Base-by-base conservation (phyloP, 495 filamentous ascomycete species). In the Podospora sp. region DNA sequence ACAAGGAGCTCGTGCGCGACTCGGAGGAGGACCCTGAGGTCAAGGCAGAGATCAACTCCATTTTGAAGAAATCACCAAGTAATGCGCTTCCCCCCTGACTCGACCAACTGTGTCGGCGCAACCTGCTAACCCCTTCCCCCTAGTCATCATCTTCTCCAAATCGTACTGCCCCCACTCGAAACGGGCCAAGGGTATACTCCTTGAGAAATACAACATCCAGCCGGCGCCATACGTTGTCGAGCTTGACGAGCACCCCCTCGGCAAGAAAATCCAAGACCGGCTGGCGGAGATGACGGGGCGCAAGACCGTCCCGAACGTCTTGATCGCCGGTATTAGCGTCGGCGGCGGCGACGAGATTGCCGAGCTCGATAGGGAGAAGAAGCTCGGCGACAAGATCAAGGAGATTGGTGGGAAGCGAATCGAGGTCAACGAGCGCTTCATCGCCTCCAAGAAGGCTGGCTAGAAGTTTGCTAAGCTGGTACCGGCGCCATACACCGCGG, bases 71-170 rank as follows among this genome's bases (percentile, higher is more conserved):
- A 66, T 86, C 91, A 26, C 92, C 93, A 63, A 88, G 92, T 94
- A 86, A 70, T 87, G 80, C 9, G 20, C 55, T 22, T 36, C 24
- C n/a, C 67, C 51, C 22, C 2, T 22, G 1, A 6, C 16, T 4
- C 11, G 14, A 3, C 6, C n/a, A 25, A 35, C 26, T 22, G 7
- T 35, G 66, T 29, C 27, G 27, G 67, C 71, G 53, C 72, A 55
- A 52, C 27, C 6, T 65, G 33, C 78, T 77, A 72, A 71, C 58
- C 16, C 20, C n/a, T 29, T 26, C 21, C 62, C 64, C 56, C 33
- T 72, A 93, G 91, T 97, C 59, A 91, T 97, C 72, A 92, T 99
- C 61, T 97, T 98, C 82, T 96, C 92, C 63, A 98, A 98, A 78
- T 87, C 90, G 1, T 96, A 92, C 78, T 99, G 95, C 78, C 92